Conservation (phyloP, 2,329 filamentous ascomycete species). For the Chrysoporthe puriensis region DNA sequence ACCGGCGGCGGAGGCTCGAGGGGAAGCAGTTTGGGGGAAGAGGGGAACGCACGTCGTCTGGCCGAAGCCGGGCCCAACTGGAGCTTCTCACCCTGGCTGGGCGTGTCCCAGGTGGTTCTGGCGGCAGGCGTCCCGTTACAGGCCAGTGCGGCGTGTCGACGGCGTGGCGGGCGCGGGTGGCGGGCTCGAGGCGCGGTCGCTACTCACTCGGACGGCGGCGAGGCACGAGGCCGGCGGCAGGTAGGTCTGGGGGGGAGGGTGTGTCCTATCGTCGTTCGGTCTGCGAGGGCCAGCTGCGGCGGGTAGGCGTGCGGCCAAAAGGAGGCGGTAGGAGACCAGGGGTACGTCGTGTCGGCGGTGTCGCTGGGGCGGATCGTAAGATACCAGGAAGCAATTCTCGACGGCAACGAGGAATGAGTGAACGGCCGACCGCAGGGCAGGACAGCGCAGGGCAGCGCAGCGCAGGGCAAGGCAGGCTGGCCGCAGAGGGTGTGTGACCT, state of each 20-base stretch:
- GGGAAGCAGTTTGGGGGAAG: neutral
- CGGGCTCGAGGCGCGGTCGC: constrained; percentile 9
- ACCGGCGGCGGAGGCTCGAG: neutral
- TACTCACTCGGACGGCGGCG: constrained; percentile 8
- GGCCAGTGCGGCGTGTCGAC: constrained; percentile 13
- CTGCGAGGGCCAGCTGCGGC: constrained; percentile 11
- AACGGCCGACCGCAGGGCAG: constrained; percentile 9
- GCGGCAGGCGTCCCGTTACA: constrained; percentile 5
- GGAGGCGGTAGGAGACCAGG: constrained; percentile 1
- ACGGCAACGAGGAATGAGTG: constrained; percentile 7
- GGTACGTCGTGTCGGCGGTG: neutral
- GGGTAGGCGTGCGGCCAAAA: neutral
- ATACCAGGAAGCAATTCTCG: constrained; percentile 21
- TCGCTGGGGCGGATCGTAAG: constrained; percentile 12
- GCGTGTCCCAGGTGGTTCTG: constrained; percentile 16
- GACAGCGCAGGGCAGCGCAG: neutral
- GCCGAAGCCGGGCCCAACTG: constrained; percentile 20
- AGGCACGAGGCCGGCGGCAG: constrained; percentile 10
- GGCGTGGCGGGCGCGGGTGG: constrained; percentile 15
- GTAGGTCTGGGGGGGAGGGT: constrained; percentile 6
- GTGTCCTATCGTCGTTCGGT: constrained; percentile 1
- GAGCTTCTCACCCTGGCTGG: constrained; percentile 15
- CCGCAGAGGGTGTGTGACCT: constrained; percentile 3
- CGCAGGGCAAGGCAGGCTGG: constrained; percentile 2
- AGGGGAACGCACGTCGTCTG: constrained; percentile 24